Conservation (phyloP, 75 land plant genomes). For the Picea sitchensis region DNA sequence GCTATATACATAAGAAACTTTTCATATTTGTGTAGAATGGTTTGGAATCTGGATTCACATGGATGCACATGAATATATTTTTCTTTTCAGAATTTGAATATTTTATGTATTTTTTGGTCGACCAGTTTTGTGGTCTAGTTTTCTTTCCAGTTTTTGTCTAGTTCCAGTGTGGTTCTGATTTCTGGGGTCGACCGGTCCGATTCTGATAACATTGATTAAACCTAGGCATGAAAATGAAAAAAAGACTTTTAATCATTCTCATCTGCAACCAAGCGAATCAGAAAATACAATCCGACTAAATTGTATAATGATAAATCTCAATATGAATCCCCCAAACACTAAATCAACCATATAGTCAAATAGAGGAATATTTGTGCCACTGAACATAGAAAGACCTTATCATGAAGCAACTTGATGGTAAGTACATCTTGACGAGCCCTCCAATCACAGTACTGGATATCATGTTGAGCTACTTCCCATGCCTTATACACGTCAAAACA, state of each 20-base stretch:
- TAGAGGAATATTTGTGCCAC: background rate
- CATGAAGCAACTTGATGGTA: constrained; percentile 90
- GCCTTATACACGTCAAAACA: constrained; percentile 77
- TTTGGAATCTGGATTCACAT: no score
- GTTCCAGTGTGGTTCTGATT: no score
- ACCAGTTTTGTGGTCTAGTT: no score
- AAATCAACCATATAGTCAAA: background rate
- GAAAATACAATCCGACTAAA: background rate
- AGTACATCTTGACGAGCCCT: constrained; percentile 89
- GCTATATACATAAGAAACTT: no score
- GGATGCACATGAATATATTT: no score
- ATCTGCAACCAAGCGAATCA: background rate
- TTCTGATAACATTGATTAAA: background rate
- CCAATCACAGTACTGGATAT: constrained; percentile 92
- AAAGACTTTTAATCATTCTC: background rate
- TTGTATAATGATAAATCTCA: background rate
- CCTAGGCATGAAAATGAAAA: background rate
- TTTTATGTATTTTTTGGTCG: no score
- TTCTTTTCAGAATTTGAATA: no score
- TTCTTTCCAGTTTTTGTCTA: no score
- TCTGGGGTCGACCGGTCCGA: no score
- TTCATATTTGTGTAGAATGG: no score
- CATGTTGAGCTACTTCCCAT: constrained; percentile 77
- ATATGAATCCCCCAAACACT: background rate
- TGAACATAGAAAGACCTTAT: constrained; percentile 52